phyloP scores from a whole-genome alignment of 306 rosid species.

The Mimosa pudica region DNA sequence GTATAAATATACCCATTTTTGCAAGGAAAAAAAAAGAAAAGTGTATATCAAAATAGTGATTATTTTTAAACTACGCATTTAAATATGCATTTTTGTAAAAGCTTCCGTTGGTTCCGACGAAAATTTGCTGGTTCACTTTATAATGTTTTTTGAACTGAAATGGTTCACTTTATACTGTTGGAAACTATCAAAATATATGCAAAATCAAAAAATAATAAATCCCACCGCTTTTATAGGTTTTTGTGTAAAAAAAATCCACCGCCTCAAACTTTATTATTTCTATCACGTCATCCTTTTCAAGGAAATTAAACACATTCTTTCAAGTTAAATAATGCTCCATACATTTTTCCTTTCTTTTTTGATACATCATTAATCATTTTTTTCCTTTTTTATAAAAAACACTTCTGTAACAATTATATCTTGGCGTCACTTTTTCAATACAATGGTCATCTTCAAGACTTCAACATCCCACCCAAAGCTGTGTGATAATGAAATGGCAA shows the following conservation, averaged over 20 bases:
- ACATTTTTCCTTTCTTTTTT: not conserved
- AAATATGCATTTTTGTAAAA: not conserved
- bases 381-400: no score
- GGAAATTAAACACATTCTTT: not conserved
- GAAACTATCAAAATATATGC: not conserved
- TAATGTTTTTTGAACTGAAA: no score
- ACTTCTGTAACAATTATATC: not conserved
- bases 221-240: not conserved
- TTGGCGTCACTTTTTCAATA: not conserved
- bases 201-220: not conserved
- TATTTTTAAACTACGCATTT: not conserved
- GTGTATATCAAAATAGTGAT: no score
- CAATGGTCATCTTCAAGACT: not conserved
- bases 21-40: not conserved
- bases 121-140: not conserved
- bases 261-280: not conserved
- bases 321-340: not conserved
- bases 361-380: no score
- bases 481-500: not conserved
- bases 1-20: not conserved
- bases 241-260: not conserved
- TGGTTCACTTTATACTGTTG: not conserved
- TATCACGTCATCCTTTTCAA: not conserved
- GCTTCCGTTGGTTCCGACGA: not conserved
- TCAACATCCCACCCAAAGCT: not conserved